These are phyloP conservation scores for Lunasporangiospora selenospora DNA, from an alignment of 192 early-diverging fungal species.

Conservation along the genomic window DNA sequence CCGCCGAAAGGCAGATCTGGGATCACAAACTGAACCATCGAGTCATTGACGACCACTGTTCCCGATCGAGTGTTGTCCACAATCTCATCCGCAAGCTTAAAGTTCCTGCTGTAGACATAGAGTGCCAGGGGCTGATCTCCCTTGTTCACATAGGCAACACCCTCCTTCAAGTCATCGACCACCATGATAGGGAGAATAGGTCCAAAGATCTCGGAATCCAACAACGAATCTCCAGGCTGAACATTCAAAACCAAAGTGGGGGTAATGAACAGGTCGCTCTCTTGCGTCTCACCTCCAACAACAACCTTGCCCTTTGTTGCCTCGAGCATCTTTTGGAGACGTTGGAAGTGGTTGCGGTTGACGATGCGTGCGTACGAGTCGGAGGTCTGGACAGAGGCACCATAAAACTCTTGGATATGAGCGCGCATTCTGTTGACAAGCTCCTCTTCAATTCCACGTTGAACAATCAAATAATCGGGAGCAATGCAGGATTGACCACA, in stretches of 20 bases:
- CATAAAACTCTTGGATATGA: conserved; percentile 49
- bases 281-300: conserved; percentile 67
- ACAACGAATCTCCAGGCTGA: conserved; percentile 59
- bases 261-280: conserved; percentile 73
- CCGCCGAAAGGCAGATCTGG: conserved; percentile 86
- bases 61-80: conserved; percentile 78
- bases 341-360: conserved; percentile 65
- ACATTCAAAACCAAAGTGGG: conserved; percentile 86
- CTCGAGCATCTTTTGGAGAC: conserved; percentile 60
- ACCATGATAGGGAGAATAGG: conserved; percentile 86
- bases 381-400: conserved; percentile 46
- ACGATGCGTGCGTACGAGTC: conserved; percentile 68
- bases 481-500: conserved; percentile 87
- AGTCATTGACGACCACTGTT: conserved; percentile 80
- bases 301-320: conserved; percentile 58
- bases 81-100: conserved; percentile 61
- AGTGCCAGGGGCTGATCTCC: conserved; percentile 81
- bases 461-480: conserved; percentile 76
- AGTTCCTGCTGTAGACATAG: conserved; percentile 72
- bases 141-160: conserved; percentile 65
- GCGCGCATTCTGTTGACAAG: conserved; percentile 58
- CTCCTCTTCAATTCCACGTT: conserved; percentile 48
- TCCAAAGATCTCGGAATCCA: conserved; percentile 92
- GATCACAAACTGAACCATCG: conserved; percentile 66
- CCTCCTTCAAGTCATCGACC: conserved; percentile 68